phyloP scores from a whole-genome alignment of 192 early-diverging fungal genomes.

The Podila horticola region DNA sequence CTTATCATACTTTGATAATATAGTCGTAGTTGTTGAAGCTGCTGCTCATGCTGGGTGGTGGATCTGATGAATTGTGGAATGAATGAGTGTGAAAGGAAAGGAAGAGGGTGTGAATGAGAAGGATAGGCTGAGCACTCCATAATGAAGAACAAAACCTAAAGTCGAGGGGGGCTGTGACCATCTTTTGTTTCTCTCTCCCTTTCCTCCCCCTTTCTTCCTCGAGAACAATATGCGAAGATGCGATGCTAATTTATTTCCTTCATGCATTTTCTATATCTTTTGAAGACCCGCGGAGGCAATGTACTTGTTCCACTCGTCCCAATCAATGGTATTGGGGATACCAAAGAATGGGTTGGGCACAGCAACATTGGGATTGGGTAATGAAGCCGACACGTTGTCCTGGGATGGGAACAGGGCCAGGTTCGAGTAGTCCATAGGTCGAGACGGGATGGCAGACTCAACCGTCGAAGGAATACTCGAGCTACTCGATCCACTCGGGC shows the following conservation, averaged over 20 bases:
- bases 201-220: no score
- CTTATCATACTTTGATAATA: slow-evolving; percentile 66
- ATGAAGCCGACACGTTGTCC: not conserved
- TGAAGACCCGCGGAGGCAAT: slow-evolving; percentile 40
- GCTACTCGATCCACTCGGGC: not conserved
- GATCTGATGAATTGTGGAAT: not conserved
- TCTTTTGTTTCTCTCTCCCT: no score
- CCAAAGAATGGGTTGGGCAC: slow-evolving; percentile 51
- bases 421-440: not conserved
- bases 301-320: slow-evolving; percentile 51
- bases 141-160: no score
- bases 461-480: not conserved
- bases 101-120: no score
- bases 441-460: not conserved
- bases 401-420: not conserved
- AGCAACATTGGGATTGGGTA: slow-evolving; percentile 8
- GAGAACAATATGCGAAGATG: no score
- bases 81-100: not conserved
- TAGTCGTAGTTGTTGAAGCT: slow-evolving; percentile 65
- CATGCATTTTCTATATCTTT: slow-evolving; percentile 13
- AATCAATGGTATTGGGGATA: slow-evolving; percentile 46
- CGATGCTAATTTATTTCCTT: no score
- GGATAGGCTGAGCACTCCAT: no score
- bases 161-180: no score
- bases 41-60: slow-evolving; percentile 28